Base-by-base conservation (phyloP, 2,329 filamentous ascomycete species). In the Aureobasidium sp. region DNA sequence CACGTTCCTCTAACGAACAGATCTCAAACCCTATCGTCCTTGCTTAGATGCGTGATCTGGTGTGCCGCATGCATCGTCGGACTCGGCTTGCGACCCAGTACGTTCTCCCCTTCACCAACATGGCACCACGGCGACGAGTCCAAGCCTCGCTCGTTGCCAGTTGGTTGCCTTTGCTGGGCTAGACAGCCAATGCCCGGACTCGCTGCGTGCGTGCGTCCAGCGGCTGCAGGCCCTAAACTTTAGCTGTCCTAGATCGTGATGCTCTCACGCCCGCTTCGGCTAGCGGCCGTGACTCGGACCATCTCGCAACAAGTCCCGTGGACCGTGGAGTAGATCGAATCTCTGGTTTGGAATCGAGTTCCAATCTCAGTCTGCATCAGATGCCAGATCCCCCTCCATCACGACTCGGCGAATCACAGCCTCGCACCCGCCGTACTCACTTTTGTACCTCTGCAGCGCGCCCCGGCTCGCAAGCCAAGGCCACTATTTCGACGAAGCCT, bases 11-110 rank as follows among this genome's bases (percentile, higher is more conserved):
- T 29, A 46, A 46, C 53, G 39, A 46, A 36, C 42, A 39, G 55
- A 58, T 58, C 55, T 58, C 55, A 58, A 58, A 58, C 55, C 55
- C 55, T 27, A 58, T 58, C 55, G 55, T 48, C 55, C 42, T 26
- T 48, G 41, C 42, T 17, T n/a, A 58, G 55, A 47, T 58, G 55
- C 41, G 41, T 58, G 55, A 58, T 58, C 55, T 37, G 42, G 34
- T 48, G 42, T 48, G 26, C 53, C 53, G 53, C 32, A 29, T 17
- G 39, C 53, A 20, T 57, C 15, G 26, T 42, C 52, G 27, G 46
- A 29, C 26, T 32, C 15, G 46, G 46, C 46, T n/a, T 48, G 26
- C 46, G 17, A 27, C 32, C 8, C 9, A 32, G 32, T 34, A 15
- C 26, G 2, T 7, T 32, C 46, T 48, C 46, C 32, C 26, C 15